Percentiles rank a stretch among this genome's conserved stretches.
Evolutionary conservation across 2,329 filamentous ascomycete species (phyloP).

Genomic region (Paramyrothecium sp.): DNA sequence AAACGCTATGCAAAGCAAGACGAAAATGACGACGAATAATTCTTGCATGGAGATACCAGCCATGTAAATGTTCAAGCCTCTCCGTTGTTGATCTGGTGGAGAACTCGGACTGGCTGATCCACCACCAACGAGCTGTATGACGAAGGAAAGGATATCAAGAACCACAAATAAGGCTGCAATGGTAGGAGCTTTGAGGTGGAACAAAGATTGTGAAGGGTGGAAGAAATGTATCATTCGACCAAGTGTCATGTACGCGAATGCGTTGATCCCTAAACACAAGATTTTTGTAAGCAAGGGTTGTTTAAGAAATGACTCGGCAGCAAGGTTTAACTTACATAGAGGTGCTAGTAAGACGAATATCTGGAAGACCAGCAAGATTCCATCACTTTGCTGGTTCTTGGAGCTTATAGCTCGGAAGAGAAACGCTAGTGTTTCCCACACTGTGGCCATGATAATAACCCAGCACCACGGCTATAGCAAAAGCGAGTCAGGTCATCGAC

Average conservation of each 20-base stretch:
- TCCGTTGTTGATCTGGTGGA: constrained; percentile 20
- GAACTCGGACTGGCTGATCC: constrained; percentile 22
- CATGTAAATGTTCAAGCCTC: constrained; percentile 47
- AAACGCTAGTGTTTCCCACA: constrained; percentile 20
- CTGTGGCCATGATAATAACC: constrained; percentile 35
- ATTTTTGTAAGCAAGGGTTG: constrained; percentile 1
- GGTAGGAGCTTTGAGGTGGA: constrained; percentile 30
- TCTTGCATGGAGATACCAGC: constrained; percentile 51
- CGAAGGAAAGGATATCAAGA: constrained; percentile 35
- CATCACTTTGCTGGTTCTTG: constrained; percentile 13
- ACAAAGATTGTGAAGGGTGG: constrained; percentile 32
- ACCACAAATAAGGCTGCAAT: constrained; percentile 37
- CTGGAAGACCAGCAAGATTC: constrained; percentile 16
- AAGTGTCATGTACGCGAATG: constrained; percentile 45
- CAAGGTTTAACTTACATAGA: constrained; percentile 12
- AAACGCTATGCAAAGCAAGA: constrained; percentile 26
- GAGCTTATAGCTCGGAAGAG: constrained; percentile 17
- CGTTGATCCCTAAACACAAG: constrained; percentile 36
- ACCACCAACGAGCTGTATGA: constrained; percentile 32
- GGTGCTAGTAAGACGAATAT: constrained; percentile 20
- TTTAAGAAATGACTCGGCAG: accelerated
- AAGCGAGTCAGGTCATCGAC: constrained; percentile 4
- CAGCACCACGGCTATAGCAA: constrained; percentile 25
- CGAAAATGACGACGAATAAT: constrained; percentile 47
- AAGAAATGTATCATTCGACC: constrained; percentile 44